Percentiles rank a stretch among this genome's conserved stretches.
These are phyloP conservation scores for Colletotrichum paranaense DNA, from an alignment of 2,329 filamentous ascomycete species.

Conservation along the genomic window DNA sequence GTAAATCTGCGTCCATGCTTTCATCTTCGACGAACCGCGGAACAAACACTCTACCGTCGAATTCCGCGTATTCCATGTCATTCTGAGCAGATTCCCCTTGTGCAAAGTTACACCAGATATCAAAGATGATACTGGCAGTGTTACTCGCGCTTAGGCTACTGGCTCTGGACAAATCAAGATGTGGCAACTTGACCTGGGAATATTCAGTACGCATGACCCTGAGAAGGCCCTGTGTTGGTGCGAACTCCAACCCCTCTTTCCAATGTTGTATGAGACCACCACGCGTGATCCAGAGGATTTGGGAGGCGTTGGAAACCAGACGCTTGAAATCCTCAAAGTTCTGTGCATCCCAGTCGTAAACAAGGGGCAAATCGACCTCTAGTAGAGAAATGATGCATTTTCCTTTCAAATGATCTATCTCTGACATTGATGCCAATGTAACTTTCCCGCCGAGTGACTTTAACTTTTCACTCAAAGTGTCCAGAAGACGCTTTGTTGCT, in stretches of 20 bases:
- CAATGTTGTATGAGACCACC: slow-evolving; percentile 27
- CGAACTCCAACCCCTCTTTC: slow-evolving; percentile 29
- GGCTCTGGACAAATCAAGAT: slow-evolving; percentile 22
- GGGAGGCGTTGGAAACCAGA: slow-evolving; percentile 25
- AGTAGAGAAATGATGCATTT: slow-evolving; percentile 33
- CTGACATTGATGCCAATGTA: not conserved
- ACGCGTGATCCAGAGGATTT: slow-evolving; percentile 34
- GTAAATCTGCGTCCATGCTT: slow-evolving; percentile 16
- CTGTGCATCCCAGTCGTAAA: slow-evolving; percentile 24
- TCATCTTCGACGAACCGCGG: slow-evolving; percentile 28
- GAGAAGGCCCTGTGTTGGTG: slow-evolving; percentile 30
- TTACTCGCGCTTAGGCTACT: not conserved
- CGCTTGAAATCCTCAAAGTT: slow-evolving; percentile 28
- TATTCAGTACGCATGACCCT: slow-evolving; percentile 36
- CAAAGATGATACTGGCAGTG: not conserved
- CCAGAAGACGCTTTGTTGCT: not conserved
- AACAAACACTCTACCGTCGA: slow-evolving; percentile 23
- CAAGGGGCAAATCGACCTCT: slow-evolving; percentile 20
- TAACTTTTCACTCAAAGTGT: not conserved
- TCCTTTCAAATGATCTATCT: not conserved
- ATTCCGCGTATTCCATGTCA: slow-evolving; percentile 36
- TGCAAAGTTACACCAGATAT: not conserved
- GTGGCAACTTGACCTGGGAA: slow-evolving; percentile 15
- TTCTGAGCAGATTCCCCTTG: too few relatives aligned
- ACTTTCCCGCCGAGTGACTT: not conserved